phyloP scores from a whole-genome alignment of 2,329 filamentous ascomycete genomes.

The Periconia sp. region DNA sequence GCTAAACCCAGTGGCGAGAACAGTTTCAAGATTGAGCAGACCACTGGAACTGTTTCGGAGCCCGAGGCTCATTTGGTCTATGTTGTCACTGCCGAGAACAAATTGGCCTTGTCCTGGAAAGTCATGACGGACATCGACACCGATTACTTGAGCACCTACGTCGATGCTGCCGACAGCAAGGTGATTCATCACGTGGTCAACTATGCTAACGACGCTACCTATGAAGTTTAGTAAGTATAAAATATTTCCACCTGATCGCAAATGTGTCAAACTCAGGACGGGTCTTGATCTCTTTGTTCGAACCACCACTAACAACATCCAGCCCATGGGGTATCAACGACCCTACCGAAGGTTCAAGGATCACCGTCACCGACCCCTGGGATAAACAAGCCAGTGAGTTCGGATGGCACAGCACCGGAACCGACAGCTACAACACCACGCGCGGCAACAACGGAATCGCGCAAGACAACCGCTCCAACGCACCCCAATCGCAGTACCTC shows the following conservation, averaged over 20 bases:
- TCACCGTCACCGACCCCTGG: conserved; percentile 53
- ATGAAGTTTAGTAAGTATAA: conserved; percentile 54
- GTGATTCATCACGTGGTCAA: conserved; percentile 58
- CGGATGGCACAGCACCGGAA: conserved; percentile 56
- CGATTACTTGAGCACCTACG: conserved; percentile 63
- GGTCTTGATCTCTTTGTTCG: neutral
- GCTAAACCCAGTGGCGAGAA: conserved; percentile 43
- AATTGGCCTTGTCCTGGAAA: conserved; percentile 57
- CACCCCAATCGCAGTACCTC: conserved; percentile 36
- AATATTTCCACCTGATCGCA: too few species aligned
- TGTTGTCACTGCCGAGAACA: conserved; percentile 52
- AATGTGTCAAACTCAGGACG: neutral
- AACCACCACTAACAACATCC: conserved; percentile 8
- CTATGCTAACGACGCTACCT: conserved; percentile 59
- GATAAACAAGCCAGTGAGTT: conserved; percentile 52
- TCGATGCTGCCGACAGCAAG: conserved; percentile 53
- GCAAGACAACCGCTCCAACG: conserved; percentile 51
- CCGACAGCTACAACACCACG: conserved; percentile 53
- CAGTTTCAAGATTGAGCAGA: conserved; percentile 51
- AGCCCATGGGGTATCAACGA: conserved; percentile 56
- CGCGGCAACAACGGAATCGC: conserved; percentile 63
- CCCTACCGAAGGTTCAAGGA: conserved; percentile 53
- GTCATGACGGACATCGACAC: conserved; percentile 60
- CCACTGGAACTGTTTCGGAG: conserved; percentile 53
- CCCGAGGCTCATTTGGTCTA: conserved; percentile 61